A percentile compares a stretch with the other conserved stretches of the same genome.
Evolutionary conservation across 495 filamentous ascomycete genomes (phyloP).

Genomic region (Penicillium robsamsonii): DNA sequence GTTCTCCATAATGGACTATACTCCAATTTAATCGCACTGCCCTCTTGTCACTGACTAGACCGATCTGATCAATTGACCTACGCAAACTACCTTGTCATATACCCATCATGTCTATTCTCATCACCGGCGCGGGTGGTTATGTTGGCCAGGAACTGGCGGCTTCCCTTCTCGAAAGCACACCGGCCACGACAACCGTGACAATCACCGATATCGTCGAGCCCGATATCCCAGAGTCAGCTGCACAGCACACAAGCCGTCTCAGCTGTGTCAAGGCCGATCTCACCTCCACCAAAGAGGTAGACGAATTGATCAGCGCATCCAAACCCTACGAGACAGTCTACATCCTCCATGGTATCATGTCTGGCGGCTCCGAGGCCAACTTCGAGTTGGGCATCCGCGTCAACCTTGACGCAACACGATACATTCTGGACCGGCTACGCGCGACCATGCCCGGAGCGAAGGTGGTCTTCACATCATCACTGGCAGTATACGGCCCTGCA

Average conservation of each 20-base stretch:
- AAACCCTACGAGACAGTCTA: conserved; percentile 62
- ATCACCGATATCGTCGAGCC: conserved; percentile 66
- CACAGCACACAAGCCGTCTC: conserved; percentile 42
- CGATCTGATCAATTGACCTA: background rate
- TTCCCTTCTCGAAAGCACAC: conserved; percentile 55
- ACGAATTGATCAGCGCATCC: conserved; percentile 45
- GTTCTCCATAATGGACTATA: background rate
- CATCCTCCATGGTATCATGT: conserved; percentile 87
- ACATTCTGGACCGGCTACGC: conserved; percentile 61
- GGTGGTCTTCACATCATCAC: conserved; percentile 57
- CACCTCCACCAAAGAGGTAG: conserved; percentile 54
- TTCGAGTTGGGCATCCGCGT: conserved; percentile 70
- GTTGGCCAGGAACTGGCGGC: conserved; percentile 65
- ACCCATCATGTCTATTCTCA: conserved; percentile 59
- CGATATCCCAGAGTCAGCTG: conserved; percentile 47
- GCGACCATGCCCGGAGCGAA: conserved; percentile 56
- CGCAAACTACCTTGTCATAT: background rate
- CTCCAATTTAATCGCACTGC: background rate
- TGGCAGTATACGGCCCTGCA: conserved; percentile 61
- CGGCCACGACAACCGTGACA: conserved; percentile 51
- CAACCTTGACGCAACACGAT: conserved; percentile 70
- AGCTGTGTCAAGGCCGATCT: conserved; percentile 63
- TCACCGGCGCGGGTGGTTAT: conserved; percentile 71
- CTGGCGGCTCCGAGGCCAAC: conserved; percentile 69
- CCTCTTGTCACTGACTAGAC: background rate